Percentiles rank a stretch among this genome's conserved stretches.
Conservation (phyloP, 768 basidiomycete genomes). For the Agaricus blazei region DNA sequence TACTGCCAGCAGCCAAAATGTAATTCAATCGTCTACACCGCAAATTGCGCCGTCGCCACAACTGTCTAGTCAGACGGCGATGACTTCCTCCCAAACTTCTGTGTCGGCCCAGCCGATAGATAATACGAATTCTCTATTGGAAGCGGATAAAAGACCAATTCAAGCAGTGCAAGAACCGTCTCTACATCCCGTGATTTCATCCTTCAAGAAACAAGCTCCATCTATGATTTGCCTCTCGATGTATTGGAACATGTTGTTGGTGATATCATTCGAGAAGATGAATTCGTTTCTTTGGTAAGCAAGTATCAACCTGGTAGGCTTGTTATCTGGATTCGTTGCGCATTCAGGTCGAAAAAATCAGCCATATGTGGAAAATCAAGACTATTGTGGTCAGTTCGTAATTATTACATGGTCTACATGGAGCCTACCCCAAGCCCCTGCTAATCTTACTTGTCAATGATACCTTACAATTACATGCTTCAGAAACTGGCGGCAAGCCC, state of each 20-base stretch:
- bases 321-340: no score
- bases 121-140: background rate
- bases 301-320: background rate
- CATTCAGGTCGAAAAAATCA: constrained; percentile 14
- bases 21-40: background rate
- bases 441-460: background rate
- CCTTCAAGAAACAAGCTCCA: constrained; percentile 38
- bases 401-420: background rate
- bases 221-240: constrained; percentile 49
- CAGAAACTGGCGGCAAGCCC: background rate
- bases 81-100: constrained; percentile 1
- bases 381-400: background rate
- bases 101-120: background rate
- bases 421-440: background rate
- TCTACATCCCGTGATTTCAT: constrained; percentile 23
- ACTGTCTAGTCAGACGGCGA: constrained; percentile 1
- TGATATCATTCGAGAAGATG: constrained; percentile 66
- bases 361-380: constrained; percentile 15
- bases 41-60: background rate
- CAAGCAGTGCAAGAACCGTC: background rate
- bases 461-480: background rate
- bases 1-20: background rate
- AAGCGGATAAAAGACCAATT: background rate
- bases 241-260: constrained; percentile 55
- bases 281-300: constrained; percentile 71